Conservation (phyloP, 139 green algal genomes). For the Microglena sp. region DNA sequence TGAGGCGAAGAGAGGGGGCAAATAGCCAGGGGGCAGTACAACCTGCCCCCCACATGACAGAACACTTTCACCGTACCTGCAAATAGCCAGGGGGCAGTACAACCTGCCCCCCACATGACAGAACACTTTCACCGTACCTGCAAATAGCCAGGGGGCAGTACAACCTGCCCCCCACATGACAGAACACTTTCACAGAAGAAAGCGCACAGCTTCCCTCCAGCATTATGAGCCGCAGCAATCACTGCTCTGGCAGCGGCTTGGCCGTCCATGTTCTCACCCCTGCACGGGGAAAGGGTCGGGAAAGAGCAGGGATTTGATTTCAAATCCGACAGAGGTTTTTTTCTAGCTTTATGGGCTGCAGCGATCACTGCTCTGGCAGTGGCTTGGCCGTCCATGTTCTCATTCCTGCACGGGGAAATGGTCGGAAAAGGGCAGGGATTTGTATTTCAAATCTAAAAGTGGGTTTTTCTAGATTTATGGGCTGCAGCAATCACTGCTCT, state of each 20-base stretch:
- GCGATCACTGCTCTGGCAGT: constrained; percentile 37
- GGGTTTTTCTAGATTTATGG: constrained; percentile 23
- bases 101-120: background rate
- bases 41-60: background rate
- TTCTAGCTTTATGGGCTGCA: constrained; percentile 32
- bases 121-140: constrained; percentile 15
- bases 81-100: background rate
- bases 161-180: constrained; percentile 60
- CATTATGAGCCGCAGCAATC: constrained; percentile 32
- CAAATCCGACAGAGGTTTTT: too few species aligned
- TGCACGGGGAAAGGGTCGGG: constrained; percentile 15
- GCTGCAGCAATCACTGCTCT: constrained; percentile 37
- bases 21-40: background rate
- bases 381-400: constrained; percentile 41
- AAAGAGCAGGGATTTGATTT: too few species aligned
- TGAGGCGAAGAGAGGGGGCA: too few species aligned
- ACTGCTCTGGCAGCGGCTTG: constrained; percentile 29
- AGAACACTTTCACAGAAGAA: constrained; percentile 56
- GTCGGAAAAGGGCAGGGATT: too few species aligned
- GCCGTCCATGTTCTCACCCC: constrained; percentile 47
- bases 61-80: constrained; percentile 11
- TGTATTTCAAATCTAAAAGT: too few species aligned
- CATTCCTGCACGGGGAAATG: constrained; percentile 22
- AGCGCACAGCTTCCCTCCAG: constrained; percentile 32
- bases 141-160: constrained; percentile 19